phyloP scores from a whole-genome alignment of 192 early-diverging fungal species.

The Dissophora ornata region DNA sequence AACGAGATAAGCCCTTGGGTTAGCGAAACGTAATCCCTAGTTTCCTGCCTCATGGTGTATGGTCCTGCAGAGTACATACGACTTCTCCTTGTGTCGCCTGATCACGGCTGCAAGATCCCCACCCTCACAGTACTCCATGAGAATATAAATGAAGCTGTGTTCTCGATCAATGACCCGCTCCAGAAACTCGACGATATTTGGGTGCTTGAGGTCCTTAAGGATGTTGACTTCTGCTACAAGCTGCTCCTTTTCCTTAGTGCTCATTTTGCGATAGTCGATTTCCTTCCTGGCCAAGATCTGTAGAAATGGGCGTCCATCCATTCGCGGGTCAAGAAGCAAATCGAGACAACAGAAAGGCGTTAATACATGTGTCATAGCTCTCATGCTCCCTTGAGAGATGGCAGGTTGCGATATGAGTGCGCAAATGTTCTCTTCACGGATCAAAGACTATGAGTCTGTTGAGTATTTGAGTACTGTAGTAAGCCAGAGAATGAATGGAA shows the following conservation, averaged over 20 bases:
- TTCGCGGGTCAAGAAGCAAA: neutral
- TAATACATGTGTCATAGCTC: no score
- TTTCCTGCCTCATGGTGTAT: no score
- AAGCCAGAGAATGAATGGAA: neutral
- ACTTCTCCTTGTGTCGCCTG: slow-evolving; percentile 68
- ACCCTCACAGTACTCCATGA: slow-evolving; percentile 86
- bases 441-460: no score
- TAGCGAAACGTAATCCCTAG: no score
- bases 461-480: no score
- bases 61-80: slow-evolving; percentile 50
- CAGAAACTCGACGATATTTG: slow-evolving; percentile 79
- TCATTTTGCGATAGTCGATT: slow-evolving; percentile 84
- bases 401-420: no score
- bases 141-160: slow-evolving; percentile 76
- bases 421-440: no score
- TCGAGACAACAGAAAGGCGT: neutral
- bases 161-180: slow-evolving; percentile 74
- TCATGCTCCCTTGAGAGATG: no score
- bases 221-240: slow-evolving; percentile 83
- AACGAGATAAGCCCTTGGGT: no score
- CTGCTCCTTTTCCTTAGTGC: slow-evolving; percentile 76
- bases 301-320: neutral
- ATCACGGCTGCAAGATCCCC: slow-evolving; percentile 77
- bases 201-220: slow-evolving; percentile 74
- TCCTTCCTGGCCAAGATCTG: slow-evolving; percentile 82